Conservation (phyloP, 257 asterid genomes). For the Galeopsis tetrahit region DNA sequence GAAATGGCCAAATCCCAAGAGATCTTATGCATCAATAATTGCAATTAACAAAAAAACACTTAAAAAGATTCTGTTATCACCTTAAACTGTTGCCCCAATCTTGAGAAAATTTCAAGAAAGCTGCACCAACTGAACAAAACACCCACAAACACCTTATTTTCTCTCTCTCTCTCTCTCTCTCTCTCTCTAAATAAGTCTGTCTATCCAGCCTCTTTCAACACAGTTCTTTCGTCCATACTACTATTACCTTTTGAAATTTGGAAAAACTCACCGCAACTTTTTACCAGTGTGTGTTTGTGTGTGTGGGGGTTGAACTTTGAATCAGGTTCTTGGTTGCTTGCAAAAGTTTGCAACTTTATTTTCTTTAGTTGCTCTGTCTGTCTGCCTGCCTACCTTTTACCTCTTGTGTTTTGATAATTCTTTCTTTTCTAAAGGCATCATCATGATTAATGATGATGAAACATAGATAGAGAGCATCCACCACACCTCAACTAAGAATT, state of each 20-base stretch:
- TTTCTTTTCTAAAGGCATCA: constrained; percentile 35
- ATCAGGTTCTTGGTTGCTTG: constrained; percentile 43
- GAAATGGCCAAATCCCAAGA: constrained; percentile 51
- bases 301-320: constrained; percentile 38
- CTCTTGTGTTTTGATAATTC: constrained; percentile 40
- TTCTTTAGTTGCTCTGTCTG: constrained; percentile 27
- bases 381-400: constrained; percentile 38
- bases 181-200: constrained; percentile 28
- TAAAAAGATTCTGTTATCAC: constrained; percentile 39
- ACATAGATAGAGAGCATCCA: constrained; percentile 11
- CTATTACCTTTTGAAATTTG: constrained; percentile 30
- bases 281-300: constrained; percentile 33
- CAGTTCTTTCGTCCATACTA: constrained; percentile 35
- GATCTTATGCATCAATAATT: constrained; percentile 29
- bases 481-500: constrained; percentile 1
- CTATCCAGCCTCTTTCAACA: constrained; percentile 45
- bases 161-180: constrained; percentile 44
- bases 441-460: constrained; percentile 47
- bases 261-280: constrained; percentile 32
- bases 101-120: constrained; percentile 60
- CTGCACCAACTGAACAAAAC: constrained; percentile 45
- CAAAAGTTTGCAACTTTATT: constrained; percentile 48
- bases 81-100: constrained; percentile 47
- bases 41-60: constrained; percentile 30
- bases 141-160: constrained; percentile 23